Conservation (phyloP, 2,329 filamentous ascomycete species). For the Aureobasidium subglaciale region DNA sequence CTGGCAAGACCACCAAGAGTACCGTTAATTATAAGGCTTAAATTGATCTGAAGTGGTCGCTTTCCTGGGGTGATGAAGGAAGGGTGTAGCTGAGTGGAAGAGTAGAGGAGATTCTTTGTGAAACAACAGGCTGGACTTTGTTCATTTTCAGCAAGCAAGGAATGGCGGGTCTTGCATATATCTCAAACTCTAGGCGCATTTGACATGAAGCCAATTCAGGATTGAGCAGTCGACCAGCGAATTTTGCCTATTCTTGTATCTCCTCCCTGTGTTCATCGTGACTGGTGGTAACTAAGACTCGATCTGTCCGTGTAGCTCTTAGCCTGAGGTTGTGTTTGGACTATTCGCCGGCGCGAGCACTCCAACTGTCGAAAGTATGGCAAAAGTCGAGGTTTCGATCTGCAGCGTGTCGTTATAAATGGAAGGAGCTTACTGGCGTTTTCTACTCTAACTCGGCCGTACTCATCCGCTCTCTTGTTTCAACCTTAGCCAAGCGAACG, state of each 20-base stretch:
- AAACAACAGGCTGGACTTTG: background rate
- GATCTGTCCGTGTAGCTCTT: background rate
- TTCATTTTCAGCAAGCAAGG: background rate
- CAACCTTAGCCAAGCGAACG: slow-evolving; percentile 8
- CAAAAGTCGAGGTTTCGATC: background rate
- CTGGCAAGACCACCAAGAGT: background rate
- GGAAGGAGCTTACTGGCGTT: background rate
- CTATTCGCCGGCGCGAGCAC: background rate
- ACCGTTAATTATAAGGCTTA: slow-evolving; percentile 8
- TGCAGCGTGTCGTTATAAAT: background rate
- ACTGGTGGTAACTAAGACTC: background rate
- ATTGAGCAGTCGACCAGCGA: background rate
- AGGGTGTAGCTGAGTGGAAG: background rate
- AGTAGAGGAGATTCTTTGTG: background rate
- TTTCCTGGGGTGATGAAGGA: background rate
- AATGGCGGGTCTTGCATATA: slow-evolving; percentile 2
- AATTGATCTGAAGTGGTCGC: background rate
- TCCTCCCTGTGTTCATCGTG: background rate
- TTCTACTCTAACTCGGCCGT: slow-evolving; percentile 7
- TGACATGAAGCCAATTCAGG: slow-evolving; percentile 9
- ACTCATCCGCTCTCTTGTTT: slow-evolving; percentile 8
- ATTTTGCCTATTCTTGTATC: no score
- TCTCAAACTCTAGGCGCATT: slow-evolving; percentile 10
- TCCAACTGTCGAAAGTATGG: slow-evolving; percentile 1
- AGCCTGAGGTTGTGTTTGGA: background rate